Evolutionary conservation across 2,329 filamentous ascomycete species (phyloP).

Genomic region (Alternaria novae-zelandiae): DNA sequence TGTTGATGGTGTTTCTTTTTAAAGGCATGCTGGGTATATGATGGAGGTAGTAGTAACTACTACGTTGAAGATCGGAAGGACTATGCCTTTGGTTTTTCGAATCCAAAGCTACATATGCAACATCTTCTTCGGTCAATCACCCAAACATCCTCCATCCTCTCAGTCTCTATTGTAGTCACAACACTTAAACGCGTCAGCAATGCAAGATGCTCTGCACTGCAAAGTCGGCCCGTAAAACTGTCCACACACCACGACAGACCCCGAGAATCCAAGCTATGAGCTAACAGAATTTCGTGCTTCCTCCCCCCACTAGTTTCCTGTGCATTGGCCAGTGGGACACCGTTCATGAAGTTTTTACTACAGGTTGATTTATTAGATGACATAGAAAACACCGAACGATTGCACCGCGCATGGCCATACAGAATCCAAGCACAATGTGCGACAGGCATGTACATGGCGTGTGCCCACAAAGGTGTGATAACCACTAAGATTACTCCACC

Average conservation of each 20-base stretch:
- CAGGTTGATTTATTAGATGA: no score
- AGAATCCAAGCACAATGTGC: not conserved
- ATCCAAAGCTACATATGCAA: not conserved
- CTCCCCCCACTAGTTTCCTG: not conserved
- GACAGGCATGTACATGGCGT: not conserved
- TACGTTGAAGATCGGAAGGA: not conserved
- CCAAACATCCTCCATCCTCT: not conserved
- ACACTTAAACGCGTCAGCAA: not conserved
- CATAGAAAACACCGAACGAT: not conserved
- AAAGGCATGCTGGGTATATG: not conserved
- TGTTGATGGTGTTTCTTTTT: not conserved
- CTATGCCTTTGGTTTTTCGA: not conserved
- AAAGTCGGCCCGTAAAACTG: not conserved
- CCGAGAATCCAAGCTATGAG: not conserved
- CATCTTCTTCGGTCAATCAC: not conserved
- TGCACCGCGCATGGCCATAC: not conserved
- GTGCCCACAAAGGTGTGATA: not conserved
- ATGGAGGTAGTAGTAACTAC: not conserved
- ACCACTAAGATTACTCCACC: not conserved
- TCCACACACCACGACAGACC: not conserved
- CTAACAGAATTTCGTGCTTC: not conserved
- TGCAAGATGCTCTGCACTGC: not conserved
- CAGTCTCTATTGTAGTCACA: not conserved
- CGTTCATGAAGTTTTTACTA: no score
- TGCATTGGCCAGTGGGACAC: not conserved